phyloP scores from a whole-genome alignment of 768 basidiomycete genomes.

The Collybia mongolica region DNA sequence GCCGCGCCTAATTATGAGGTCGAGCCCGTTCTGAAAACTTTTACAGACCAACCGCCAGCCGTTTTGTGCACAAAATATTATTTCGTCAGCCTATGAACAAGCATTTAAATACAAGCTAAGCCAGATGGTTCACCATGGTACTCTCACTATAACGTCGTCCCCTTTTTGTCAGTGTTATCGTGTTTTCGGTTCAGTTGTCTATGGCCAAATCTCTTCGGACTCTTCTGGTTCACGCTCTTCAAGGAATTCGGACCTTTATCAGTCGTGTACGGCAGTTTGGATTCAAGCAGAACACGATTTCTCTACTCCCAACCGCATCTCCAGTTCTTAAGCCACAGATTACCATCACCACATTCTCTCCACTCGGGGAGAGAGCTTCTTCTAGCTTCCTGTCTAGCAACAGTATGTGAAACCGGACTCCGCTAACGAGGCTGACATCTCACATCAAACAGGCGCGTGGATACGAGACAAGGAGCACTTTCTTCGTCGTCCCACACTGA shows the following conservation, averaged over 20 bases:
- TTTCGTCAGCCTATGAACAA: too few species aligned
- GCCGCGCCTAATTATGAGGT: too few species aligned
- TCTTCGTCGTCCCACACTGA: neutral
- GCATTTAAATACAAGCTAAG: too few species aligned
- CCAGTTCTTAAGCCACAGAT: neutral
- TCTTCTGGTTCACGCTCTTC: neutral
- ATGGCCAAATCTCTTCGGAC: neutral
- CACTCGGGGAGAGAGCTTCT: neutral
- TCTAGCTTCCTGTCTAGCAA: neutral
- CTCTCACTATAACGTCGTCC: too few species aligned
- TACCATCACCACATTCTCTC: conserved; percentile 1
- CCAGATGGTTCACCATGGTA: too few species aligned
- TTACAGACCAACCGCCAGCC: too few species aligned
- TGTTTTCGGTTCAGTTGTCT: neutral
- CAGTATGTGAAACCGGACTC: neutral
- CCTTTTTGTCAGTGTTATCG: neutral
- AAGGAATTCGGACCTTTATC: neutral
- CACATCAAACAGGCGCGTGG: neutral
- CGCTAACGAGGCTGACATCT: neutral
- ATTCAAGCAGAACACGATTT: neutral
- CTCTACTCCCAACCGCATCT: neutral
- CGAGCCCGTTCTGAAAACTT: too few species aligned
- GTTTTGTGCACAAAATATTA: too few species aligned
- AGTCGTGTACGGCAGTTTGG: neutral
- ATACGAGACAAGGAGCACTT: neutral